These are phyloP conservation scores for Geranomyces michiganensis DNA, from an alignment of 192 early-diverging fungal genomes.

Conservation along the genomic window DNA sequence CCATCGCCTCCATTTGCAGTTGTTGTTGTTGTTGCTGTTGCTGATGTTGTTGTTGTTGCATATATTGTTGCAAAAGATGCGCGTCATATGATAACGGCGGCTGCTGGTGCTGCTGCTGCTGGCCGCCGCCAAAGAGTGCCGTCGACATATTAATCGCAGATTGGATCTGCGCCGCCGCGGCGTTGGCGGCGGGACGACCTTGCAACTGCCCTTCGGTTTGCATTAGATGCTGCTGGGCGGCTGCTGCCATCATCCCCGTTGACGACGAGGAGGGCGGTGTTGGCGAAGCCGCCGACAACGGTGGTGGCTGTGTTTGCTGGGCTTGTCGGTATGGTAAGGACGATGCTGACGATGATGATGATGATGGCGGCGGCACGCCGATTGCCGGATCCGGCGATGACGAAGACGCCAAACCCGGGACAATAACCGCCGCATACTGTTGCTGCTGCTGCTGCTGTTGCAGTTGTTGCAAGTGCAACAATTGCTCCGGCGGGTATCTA, in stretches of 20 bases:
- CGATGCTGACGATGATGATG: too few species aligned
- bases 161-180: neutral
- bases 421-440: neutral
- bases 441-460: neutral
- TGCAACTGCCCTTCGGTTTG: neutral
- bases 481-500: neutral
- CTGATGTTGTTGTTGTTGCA: neutral
- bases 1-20: neutral
- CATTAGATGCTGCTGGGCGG: too few species aligned
- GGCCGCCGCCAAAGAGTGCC: too few species aligned
- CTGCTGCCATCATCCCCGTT: neutral
- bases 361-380: too few species aligned
- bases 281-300: too few species aligned
- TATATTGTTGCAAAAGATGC: neutral
- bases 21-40: slow-evolving; percentile 3
- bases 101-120: slow-evolving; percentile 5
- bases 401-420: too few species aligned
- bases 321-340: too few species aligned
- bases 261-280: neutral
- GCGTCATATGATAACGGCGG: neutral
- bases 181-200: neutral
- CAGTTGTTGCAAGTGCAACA: neutral
- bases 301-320: too few species aligned
- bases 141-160: neutral
- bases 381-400: too few species aligned